These are phyloP conservation scores for Anaeramoeba ignava DNA, from an alignment of 78 protist species.

Conservation along the genomic window DNA sequence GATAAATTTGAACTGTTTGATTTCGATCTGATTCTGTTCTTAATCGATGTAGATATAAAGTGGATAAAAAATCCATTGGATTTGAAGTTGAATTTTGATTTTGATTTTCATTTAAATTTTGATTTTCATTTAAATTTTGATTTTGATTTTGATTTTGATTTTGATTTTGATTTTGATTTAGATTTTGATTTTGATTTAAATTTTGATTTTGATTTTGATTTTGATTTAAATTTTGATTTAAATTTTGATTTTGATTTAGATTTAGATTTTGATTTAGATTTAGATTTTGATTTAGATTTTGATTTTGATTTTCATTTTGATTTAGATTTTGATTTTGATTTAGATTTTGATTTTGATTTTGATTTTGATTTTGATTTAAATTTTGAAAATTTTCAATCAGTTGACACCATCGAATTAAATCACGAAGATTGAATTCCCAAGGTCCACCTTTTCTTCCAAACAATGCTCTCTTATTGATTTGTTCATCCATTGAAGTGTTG, in stretches of 20 bases:
- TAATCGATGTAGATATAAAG: conserved; percentile 69
- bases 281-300: no score
- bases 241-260: not conserved
- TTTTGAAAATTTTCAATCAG: no score
- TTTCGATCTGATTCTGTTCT: conserved; percentile 61
- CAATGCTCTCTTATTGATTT: conserved; percentile 25
- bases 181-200: not conserved
- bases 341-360: not conserved
- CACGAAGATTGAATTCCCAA: conserved; percentile 99
- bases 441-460: conserved; percentile 77
- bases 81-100: not conserved
- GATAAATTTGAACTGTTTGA: conserved; percentile 25
- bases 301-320: not conserved
- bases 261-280: not conserved
- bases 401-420: conserved; percentile 85
- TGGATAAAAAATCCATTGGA: conserved; percentile 38
- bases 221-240: not conserved
- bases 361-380: not conserved
- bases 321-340: not conserved
- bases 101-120: no score
- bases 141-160: not conserved
- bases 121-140: not conserved
- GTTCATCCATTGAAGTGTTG: conserved; percentile 32
- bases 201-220: not conserved
- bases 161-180: not conserved